Evolutionary conservation across 139 green algal genomes (phyloP).

Genomic region (Zygnema cylindricum): DNA sequence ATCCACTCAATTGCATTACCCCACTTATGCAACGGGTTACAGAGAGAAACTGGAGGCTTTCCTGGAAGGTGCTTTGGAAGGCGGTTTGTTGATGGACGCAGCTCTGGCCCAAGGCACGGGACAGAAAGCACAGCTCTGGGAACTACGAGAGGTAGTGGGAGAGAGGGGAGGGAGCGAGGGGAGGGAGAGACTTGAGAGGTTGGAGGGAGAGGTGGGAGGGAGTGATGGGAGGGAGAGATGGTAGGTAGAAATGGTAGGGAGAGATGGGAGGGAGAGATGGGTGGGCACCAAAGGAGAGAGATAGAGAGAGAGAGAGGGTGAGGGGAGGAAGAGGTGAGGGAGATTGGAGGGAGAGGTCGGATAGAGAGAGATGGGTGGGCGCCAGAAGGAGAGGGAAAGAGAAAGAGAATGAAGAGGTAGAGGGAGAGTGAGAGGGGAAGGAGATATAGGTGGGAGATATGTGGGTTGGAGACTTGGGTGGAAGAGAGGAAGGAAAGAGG

Average conservation of each 20-base stretch:
- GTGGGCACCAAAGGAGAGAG: too few relatives aligned
- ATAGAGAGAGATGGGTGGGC: too few relatives aligned
- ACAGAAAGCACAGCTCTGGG: slow-evolving; percentile 85
- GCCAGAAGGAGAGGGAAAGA: too few relatives aligned
- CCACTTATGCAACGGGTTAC: too few relatives aligned
- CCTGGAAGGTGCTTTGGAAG: slow-evolving; percentile 47
- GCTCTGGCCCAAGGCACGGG: slow-evolving; percentile 70
- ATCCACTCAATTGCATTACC: too few relatives aligned
- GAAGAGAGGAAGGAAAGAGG: too few relatives aligned
- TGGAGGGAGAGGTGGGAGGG: too few relatives aligned
- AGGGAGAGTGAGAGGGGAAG: not conserved
- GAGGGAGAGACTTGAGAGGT: too few relatives aligned
- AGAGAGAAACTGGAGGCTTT: slow-evolving; percentile 57
- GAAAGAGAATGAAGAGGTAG: not conserved
- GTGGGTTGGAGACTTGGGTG: too few relatives aligned
- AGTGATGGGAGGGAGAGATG: too few relatives aligned
- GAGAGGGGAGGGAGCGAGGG: not conserved
- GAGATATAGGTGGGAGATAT: not conserved
- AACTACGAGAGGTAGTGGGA: slow-evolving; percentile 76
- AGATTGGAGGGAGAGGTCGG: not conserved
- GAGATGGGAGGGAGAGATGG: not conserved
- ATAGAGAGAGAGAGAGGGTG: too few relatives aligned
- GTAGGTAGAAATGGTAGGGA: not conserved
- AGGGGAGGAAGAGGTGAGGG: too few relatives aligned
- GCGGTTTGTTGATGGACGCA: slow-evolving; percentile 65